Evolutionary conservation across 2,329 filamentous ascomycete species (phyloP).

Genomic region (Hymenoscyphus fraxineus): DNA sequence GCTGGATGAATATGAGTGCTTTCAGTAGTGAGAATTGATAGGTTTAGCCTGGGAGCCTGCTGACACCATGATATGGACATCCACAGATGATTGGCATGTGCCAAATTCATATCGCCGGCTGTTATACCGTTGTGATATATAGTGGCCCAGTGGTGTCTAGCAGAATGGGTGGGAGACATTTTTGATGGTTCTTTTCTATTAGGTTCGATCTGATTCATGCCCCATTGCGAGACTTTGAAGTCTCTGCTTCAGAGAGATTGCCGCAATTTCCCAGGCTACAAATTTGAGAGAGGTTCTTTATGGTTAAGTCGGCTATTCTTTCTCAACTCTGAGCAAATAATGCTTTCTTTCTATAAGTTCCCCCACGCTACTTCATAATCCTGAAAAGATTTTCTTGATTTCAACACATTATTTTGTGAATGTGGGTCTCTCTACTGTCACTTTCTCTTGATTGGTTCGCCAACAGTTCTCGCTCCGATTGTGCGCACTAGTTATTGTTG

Average conservation of each 20-base stretch:
- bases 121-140: not conserved
- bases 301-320: not conserved
- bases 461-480: not conserved
- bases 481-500: not conserved
- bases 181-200: not conserved
- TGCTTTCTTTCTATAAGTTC: not conserved
- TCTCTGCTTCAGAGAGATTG: not conserved
- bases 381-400: too few species aligned
- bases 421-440: not conserved
- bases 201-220: not conserved
- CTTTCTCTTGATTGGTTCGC: not conserved
- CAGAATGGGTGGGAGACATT: not conserved
- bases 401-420: not conserved
- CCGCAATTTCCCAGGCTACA: not conserved
- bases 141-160: not conserved
- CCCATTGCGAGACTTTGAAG: not conserved
- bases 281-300: not conserved
- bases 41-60: not conserved
- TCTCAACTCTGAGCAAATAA: not conserved
- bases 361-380: too few species aligned
- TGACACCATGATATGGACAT: not conserved
- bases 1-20: not conserved
- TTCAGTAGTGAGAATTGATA: too few species aligned
- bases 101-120: not conserved
- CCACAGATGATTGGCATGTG: not conserved